Conservation (phyloP, 306 rosid species). For the Prunus padus region DNA sequence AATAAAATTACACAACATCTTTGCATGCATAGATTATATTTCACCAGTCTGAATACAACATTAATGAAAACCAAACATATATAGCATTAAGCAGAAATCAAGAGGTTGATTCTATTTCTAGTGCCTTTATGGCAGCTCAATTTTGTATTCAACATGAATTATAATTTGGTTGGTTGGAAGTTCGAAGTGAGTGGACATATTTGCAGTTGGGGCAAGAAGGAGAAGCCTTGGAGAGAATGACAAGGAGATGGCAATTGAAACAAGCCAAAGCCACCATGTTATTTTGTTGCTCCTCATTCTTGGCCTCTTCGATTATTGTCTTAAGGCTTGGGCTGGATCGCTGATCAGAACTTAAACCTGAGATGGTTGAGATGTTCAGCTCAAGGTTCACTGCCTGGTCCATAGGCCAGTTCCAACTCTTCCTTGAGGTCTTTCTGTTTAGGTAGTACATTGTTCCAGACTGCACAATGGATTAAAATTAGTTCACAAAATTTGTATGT, state of each 20-base stretch:
- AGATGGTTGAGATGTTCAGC: slow-evolving; percentile 39
- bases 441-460: slow-evolving; percentile 44
- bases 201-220: slow-evolving; percentile 55
- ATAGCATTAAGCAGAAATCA: not conserved
- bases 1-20: no score
- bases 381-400: slow-evolving; percentile 39
- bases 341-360: slow-evolving; percentile 7
- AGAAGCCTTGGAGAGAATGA: slow-evolving; percentile 43
- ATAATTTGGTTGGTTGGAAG: slow-evolving; percentile 13
- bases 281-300: slow-evolving; percentile 5
- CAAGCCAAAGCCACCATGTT: slow-evolving; percentile 53
- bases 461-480: slow-evolving; percentile 21
- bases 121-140: no score
- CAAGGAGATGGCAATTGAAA: slow-evolving; percentile 48
- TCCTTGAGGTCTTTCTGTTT: slow-evolving; percentile 45
- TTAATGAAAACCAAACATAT: no score
- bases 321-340: not conserved
- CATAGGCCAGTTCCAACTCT: slow-evolving; percentile 43
- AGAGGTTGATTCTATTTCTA: not conserved
- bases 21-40: no score
- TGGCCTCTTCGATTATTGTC: not conserved
- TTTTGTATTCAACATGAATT: no score
- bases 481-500: not conserved
- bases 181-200: slow-evolving; percentile 32
- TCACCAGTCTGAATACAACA: no score